Evolutionary conservation across 768 basidiomycete genomes (phyloP).

Genomic region (Termitomyces sp.): DNA sequence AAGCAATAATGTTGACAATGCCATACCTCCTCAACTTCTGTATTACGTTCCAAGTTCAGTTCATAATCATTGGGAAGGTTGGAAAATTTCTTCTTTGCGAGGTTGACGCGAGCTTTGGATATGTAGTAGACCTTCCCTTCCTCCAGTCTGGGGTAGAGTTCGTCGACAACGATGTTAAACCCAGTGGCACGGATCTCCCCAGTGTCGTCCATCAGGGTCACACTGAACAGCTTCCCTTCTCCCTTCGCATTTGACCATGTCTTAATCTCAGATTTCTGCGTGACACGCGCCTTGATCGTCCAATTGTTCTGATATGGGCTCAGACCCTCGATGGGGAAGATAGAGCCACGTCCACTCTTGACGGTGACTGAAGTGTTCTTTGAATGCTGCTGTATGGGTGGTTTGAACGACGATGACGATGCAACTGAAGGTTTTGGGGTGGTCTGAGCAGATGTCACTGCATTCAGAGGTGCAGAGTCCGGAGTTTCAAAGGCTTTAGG

Average conservation of each 20-base stretch:
- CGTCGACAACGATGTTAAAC: slow-evolving; percentile 83
- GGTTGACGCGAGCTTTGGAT: slow-evolving; percentile 85
- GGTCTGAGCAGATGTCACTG: slow-evolving; percentile 14
- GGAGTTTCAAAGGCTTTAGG: slow-evolving; percentile 28
- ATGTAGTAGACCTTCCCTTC: slow-evolving; percentile 93
- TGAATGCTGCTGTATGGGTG: slow-evolving; percentile 14
- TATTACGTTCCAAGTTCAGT: slow-evolving; percentile 75
- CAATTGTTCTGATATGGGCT: slow-evolving; percentile 98
- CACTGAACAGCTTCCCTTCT: slow-evolving; percentile 92
- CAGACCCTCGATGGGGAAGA: slow-evolving; percentile 86
- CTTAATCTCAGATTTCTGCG: slow-evolving; percentile 82
- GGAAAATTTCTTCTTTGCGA: slow-evolving; percentile 96
- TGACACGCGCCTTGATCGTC: slow-evolving; percentile 95
- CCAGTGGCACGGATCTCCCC: slow-evolving; percentile 89
- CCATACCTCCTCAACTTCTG: slow-evolving; percentile 79
- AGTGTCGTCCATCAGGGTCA: slow-evolving; percentile 91
- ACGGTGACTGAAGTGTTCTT: slow-evolving; percentile 1
- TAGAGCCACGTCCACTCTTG: slow-evolving; percentile 27
- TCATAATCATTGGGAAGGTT: slow-evolving; percentile 92
- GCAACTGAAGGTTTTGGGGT: slow-evolving; percentile 10
- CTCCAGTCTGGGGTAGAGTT: slow-evolving; percentile 76
- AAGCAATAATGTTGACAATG: not conserved
- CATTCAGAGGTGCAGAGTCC: slow-evolving; percentile 21
- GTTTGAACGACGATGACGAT: slow-evolving; percentile 18
- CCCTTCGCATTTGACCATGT: slow-evolving; percentile 87